These are phyloP conservation scores for Hypoxylon cercidicola DNA, from an alignment of 495 filamentous ascomycete genomes.

Conservation along the genomic window DNA sequence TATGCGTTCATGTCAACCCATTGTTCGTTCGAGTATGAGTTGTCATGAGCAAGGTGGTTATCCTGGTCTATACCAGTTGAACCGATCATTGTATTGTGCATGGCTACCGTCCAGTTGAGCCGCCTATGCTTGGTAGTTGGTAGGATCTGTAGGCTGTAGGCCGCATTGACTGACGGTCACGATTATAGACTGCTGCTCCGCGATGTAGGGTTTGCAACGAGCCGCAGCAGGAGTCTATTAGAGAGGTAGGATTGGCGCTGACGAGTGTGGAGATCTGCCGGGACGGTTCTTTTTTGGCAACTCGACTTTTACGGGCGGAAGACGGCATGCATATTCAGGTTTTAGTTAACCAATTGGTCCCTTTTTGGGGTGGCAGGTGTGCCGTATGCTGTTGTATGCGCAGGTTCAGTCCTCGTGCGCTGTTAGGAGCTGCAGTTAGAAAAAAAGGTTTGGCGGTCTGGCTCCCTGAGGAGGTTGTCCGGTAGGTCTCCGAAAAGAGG, in stretches of 20 bases:
- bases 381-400: slow-evolving; percentile 20
- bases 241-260: slow-evolving; percentile 41
- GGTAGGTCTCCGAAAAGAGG: slow-evolving; percentile 33
- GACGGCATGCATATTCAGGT: slow-evolving; percentile 47
- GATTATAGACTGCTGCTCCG: slow-evolving; percentile 34
- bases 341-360: slow-evolving; percentile 44
- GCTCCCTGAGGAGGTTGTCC: slow-evolving; percentile 30
- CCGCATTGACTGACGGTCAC: slow-evolving; percentile 38
- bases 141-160: slow-evolving; percentile 36
- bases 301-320: slow-evolving; percentile 47
- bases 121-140: slow-evolving; percentile 37
- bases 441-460: slow-evolving; percentile 25
- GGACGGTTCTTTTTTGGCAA: slow-evolving; percentile 39
- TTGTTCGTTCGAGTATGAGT: slow-evolving; percentile 51
- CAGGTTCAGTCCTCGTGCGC: slow-evolving; percentile 41
- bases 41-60: slow-evolving; percentile 58
- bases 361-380: slow-evolving; percentile 35
- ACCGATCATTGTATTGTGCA: slow-evolving; percentile 62
- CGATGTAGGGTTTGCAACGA: slow-evolving; percentile 36
- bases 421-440: slow-evolving; percentile 37
- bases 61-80: slow-evolving; percentile 61
- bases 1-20: slow-evolving; percentile 62
- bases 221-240: slow-evolving; percentile 38
- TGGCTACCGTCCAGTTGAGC: slow-evolving; percentile 48
- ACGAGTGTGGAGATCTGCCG: slow-evolving; percentile 43